Evolutionary conservation across 208 protist species (phyloP), one percentile per base, ranked within the genome.

Genomic region (Trypanosoma caninum): DNA sequence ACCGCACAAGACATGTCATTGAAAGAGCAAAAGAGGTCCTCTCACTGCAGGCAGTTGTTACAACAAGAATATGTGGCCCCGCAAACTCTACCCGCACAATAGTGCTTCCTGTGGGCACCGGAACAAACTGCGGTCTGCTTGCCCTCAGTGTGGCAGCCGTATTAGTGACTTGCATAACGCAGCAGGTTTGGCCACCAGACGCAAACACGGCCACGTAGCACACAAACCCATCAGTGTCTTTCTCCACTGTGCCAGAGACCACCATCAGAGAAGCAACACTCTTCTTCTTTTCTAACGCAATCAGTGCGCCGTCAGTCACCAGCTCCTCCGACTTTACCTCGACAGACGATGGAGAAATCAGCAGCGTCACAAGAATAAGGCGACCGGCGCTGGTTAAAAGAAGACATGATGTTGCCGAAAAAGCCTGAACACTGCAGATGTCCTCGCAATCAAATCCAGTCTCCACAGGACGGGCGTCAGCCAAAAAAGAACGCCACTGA

Each of bases 401-500:
- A n/a, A 69, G 52, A 7, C 53, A 56, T 16, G 56, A 53, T 7
- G 60, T 55, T 11, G 52, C 42, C 14, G 58, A 67, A 10, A 58
- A 23, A 5, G 69, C 52, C 34, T 38, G 38, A 18, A 75, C 22
- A 22, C 37, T 31, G 54, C 35, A 45, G 10, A 75, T 2, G 23
- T 40, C 48, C 22, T 69, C 69, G 27, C 16, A 13, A 13, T 44
- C 51, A 47, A 65, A 69, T 2, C 45, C 50, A 20, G 42, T 67
- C 28, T 35, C 41, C 9, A 79, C 55, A 22, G 6, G 13, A 45
- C 30, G 57, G 3, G 73, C 62, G 9, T 57, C 44, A 13, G 67
- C 57, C 7, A 74, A 20, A 48, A 69, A 79, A 4, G 64, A 62
- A 9, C 67, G 57, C 60, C 65, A 69, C 48, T 56, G 41, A n/a